phyloP scores from a whole-genome alignment of 129 eudicot genomes.

The Escallonia rubra region DNA sequence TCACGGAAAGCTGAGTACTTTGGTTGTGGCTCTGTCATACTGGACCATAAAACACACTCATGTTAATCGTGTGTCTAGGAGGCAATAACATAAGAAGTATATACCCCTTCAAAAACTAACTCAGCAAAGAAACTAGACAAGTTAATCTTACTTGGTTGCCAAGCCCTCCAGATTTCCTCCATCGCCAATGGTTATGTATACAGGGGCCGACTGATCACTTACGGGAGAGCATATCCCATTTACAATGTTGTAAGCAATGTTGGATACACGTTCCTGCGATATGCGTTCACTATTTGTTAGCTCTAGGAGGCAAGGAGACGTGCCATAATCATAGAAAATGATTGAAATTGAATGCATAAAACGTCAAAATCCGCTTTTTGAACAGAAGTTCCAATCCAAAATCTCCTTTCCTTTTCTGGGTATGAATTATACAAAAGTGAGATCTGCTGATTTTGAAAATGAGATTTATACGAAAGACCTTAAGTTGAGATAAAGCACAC shows the following conservation, averaged over 20 bases:
- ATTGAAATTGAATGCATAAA: too few species aligned
- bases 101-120: too few species aligned
- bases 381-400: too few species aligned
- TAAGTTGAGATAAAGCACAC: not conserved
- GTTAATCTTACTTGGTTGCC: conserved; percentile 43
- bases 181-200: conserved; percentile 63
- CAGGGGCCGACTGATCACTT: conserved; percentile 49
- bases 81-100: too few species aligned
- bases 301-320: too few species aligned
- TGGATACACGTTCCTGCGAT: conserved; percentile 49
- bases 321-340: too few species aligned
- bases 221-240: conserved; percentile 53
- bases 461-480: too few species aligned
- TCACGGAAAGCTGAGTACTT: conserved; percentile 57
- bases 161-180: conserved; percentile 66
- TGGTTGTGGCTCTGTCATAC: conserved; percentile 63
- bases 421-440: too few species aligned
- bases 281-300: not conserved
- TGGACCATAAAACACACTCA: conserved; percentile 4
- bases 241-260: conserved; percentile 55
- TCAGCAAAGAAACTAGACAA: not conserved
- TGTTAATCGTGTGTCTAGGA: too few species aligned
- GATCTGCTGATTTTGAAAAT: too few species aligned
- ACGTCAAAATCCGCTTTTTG: too few species aligned
- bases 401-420: too few species aligned